phyloP scores from a whole-genome alignment of 176 grass and related monocot species.

The Olyra latifolia region DNA sequence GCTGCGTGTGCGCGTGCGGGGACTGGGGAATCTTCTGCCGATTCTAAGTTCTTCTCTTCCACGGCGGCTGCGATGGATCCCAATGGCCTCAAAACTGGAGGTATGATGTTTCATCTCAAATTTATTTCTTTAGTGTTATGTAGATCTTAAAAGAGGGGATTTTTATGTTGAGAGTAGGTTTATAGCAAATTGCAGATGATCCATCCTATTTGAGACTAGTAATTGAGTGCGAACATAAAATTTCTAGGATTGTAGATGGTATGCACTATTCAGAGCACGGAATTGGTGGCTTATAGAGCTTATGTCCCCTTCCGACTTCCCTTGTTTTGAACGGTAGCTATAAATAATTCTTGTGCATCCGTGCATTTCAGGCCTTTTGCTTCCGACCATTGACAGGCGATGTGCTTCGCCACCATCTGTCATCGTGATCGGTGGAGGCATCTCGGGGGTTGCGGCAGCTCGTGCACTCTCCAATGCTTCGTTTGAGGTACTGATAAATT shows the following conservation, averaged over 20 bases:
- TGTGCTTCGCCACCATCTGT: slow-evolving; percentile 68
- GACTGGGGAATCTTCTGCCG: background rate
- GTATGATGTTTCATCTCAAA: background rate
- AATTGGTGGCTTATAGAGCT: background rate
- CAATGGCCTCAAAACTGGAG: slow-evolving; percentile 57
- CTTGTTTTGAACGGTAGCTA: background rate
- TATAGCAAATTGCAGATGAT: background rate
- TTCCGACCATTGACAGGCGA: slow-evolving; percentile 71
- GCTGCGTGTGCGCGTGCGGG: background rate
- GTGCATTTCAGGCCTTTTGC: slow-evolving; percentile 59
- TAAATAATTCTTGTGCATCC: background rate
- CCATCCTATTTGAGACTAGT: background rate
- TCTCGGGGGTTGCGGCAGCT: slow-evolving; percentile 84
- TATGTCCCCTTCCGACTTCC: background rate
- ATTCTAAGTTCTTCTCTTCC: background rate
- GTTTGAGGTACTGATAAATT: slow-evolving; percentile 46
- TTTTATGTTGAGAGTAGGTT: background rate
- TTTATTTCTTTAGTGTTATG: background rate
- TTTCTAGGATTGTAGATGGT: background rate
- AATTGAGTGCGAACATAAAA: background rate
- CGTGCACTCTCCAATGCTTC: slow-evolving; percentile 78
- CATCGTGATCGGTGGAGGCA: slow-evolving; percentile 90
- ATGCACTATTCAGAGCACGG: background rate
- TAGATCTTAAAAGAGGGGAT: background rate
- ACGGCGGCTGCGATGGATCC: slow-evolving; percentile 36